phyloP scores from a whole-genome alignment of 78 protist genomes.

The slime mould (Dictyostelium discoideum) region DNA sequence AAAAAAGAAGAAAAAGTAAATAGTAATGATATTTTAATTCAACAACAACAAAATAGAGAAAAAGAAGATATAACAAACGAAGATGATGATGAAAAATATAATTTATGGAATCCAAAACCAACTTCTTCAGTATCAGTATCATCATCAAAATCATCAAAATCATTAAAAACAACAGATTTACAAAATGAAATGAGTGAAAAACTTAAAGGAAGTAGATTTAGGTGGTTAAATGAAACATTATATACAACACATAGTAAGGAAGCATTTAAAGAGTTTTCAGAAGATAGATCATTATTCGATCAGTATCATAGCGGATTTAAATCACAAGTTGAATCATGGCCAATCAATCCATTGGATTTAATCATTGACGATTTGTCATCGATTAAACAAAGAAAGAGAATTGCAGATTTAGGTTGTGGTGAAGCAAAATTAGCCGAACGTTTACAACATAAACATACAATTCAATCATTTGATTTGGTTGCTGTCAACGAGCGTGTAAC shows the following conservation, averaged over 20 bases:
- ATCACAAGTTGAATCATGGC: constrained; percentile 89
- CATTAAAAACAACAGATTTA: not conserved
- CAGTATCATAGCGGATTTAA: constrained; percentile 88
- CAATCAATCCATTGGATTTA: constrained; percentile 86
- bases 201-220: constrained; percentile 82
- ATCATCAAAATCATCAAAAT: not conserved
- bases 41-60: not conserved
- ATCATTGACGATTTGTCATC: constrained; percentile 38
- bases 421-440: constrained; percentile 87
- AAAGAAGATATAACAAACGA: not conserved
- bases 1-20: not conserved
- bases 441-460: not conserved
- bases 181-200: constrained; percentile 10
- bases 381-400: constrained; percentile 4
- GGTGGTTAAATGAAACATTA: constrained; percentile 90
- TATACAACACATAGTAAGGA: constrained; percentile 82
- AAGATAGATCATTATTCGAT: constrained; percentile 78
- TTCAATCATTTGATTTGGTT: constrained; percentile 92
- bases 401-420: constrained; percentile 96
- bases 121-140: not conserved
- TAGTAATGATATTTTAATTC: not conserved
- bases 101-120: constrained; percentile 68
- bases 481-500: constrained; percentile 86
- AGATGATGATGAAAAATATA: constrained; percentile 30
- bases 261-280: constrained; percentile 62